Evolutionary conservation across 495 filamentous ascomycete genomes (phyloP).

Genomic region (Pyronema domesticum): DNA sequence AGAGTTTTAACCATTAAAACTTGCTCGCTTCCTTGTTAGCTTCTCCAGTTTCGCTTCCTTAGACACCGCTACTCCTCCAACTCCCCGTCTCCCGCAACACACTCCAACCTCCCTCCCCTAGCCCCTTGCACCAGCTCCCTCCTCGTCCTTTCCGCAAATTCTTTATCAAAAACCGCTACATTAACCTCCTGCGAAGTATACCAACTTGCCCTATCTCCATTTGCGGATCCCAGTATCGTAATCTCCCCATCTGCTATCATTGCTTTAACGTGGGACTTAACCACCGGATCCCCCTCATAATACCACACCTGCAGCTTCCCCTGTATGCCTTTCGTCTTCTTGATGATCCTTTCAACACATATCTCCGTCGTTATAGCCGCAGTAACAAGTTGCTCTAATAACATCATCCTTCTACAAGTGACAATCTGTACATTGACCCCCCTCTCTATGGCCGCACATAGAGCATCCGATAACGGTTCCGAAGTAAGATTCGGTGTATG

Average conservation of each 20-base stretch:
- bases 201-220: constrained; percentile 61
- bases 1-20: too few relatives aligned
- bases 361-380: constrained; percentile 36
- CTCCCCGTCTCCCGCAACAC: constrained; percentile 9
- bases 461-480: constrained; percentile 34
- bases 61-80: background rate
- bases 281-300: constrained; percentile 30
- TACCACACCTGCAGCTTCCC: constrained; percentile 18
- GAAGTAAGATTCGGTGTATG: constrained; percentile 59
- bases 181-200: constrained; percentile 64
- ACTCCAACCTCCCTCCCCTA: constrained; percentile 26
- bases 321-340: constrained; percentile 3
- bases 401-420: constrained; percentile 49
- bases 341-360: constrained; percentile 37
- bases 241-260: constrained; percentile 42
- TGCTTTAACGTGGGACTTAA: constrained; percentile 55
- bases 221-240: constrained; percentile 51
- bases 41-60: too few relatives aligned
- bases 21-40: too few relatives aligned
- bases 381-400: constrained; percentile 53
- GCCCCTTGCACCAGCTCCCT: constrained; percentile 29
- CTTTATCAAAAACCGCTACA: constrained; percentile 38
- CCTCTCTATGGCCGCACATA: constrained; percentile 30
- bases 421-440: constrained; percentile 46
- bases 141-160: constrained; percentile 30